Base-by-base conservation (phyloP, 306 rosid genomes). In the Trichosanthes cucumerina region DNA sequence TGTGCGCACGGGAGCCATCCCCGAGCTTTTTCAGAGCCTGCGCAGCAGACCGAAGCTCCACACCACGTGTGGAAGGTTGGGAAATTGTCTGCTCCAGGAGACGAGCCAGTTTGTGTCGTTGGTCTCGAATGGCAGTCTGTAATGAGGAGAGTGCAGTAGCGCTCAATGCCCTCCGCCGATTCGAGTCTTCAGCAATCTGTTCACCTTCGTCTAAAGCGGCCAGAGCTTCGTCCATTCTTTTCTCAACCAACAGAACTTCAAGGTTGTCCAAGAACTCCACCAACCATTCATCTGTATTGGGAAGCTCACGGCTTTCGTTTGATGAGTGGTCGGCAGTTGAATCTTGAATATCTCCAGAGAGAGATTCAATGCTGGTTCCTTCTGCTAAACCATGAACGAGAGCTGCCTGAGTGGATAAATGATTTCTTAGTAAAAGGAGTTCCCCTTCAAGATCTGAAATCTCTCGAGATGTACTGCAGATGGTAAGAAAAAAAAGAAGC, bases 391-490 rank as follows among this genome's bases (percentile, higher is more conserved):
- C 90, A 34, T 95, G 97, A 81, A 92, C 87, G 19, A 89, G 83
- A 81, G 91, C 91, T 60, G 96, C 96, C 76, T 91, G 97, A 50
- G 85, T 89, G 24, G 94, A 88, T 58, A 92, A 80, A 23, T 92
- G 96, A 80, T 92, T 95, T 85, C 97, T 91, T 95, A 95, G 90
- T 43, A 94, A 88, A 77, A 92, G 87, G 9, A 95, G 86, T 79
- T 95, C 93, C 12, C 97, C 97, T 75, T 95, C 98, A 70, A 95
- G 98, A 83, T 91, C 93, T 54, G 96, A 85, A 71, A 95, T 95
- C 85, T 91, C 97, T 84, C 83, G 90, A 39, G 98, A 92, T 63
- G 97, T 92, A 19, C 98, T 95, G 86, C 83, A 79, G 69, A 74
- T 39, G 60, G 77, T 57, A 8, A 23, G 0, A 8, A 41, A 1